Conservation (phyloP, 2,329 filamentous ascomycete genomes). For the Cadophora sp. region DNA sequence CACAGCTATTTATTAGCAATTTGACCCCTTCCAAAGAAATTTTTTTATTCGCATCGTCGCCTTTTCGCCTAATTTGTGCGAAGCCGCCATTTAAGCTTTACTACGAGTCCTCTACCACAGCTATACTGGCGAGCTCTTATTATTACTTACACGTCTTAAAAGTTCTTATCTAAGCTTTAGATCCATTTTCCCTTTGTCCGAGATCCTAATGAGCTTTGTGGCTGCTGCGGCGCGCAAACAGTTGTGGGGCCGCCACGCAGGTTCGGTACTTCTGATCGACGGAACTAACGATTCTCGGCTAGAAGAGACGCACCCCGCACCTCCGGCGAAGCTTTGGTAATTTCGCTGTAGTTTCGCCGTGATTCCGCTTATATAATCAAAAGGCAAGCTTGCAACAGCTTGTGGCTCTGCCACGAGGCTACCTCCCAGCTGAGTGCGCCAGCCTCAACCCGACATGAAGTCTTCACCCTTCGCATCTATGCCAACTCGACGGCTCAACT, state of each 20-base stretch:
- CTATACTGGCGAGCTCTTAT: no score
- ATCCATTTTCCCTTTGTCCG: constrained; percentile 16
- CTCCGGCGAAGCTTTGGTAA: constrained; percentile 13
- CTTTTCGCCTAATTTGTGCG: background rate
- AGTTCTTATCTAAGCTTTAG: background rate
- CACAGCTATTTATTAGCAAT: background rate
- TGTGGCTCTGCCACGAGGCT: constrained; percentile 31
- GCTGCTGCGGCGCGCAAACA: constrained; percentile 20
- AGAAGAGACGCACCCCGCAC: no score
- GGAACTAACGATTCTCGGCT: constrained; percentile 18
- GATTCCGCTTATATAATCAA: no score
- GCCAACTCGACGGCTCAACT: constrained; percentile 23
- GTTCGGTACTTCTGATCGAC: constrained; percentile 23
- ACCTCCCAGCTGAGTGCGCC: constrained; percentile 29
- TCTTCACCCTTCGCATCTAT: constrained; percentile 17
- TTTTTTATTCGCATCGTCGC: background rate
- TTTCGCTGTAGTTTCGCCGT: no score
- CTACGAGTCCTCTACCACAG: no score
- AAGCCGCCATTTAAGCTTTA: no score
- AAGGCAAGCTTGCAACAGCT: background rate
- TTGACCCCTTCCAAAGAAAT: background rate
- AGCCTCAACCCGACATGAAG: constrained; percentile 30
- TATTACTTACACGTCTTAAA: background rate
- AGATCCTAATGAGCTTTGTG: constrained; percentile 18
- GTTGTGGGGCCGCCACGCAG: constrained; percentile 14